Percentiles rank a stretch among this genome's conserved stretches.
Conservation (phyloP, 208 protist species). For the Trypanosoma lewisi region DNA sequence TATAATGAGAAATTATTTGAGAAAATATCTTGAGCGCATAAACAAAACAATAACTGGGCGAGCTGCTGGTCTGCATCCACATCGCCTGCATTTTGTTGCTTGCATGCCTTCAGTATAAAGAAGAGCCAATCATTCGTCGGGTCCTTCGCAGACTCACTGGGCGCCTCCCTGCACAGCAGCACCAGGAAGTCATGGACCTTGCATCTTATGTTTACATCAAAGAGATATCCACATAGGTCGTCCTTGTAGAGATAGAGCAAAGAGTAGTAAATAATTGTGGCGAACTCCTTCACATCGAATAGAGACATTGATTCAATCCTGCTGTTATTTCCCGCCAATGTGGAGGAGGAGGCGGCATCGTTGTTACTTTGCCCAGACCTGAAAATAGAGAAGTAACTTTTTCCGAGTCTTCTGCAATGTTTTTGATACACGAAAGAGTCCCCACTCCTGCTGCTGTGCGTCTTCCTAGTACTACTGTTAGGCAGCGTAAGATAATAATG, state of each 20-base stretch:
- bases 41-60: slow-evolving; percentile 20
- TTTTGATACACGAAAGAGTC: background rate
- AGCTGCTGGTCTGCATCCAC: slow-evolving; percentile 1
- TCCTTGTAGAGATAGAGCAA: slow-evolving; percentile 25
- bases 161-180: slow-evolving; percentile 20
- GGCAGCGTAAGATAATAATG: too few species aligned
- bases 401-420: background rate
- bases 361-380: slow-evolving; percentile 14
- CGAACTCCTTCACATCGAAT: background rate
- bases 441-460: too few species aligned
- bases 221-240: slow-evolving; percentile 7
- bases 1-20: background rate
- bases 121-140: slow-evolving; percentile 21
- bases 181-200: slow-evolving; percentile 17
- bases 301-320: too few species aligned
- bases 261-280: slow-evolving; percentile 21
- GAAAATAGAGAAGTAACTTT: background rate
- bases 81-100: background rate
- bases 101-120: slow-evolving; percentile 16
- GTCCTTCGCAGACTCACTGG: background rate
- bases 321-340: too few species aligned
- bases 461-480: too few species aligned
- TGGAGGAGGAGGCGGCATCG: background rate
- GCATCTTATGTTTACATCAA: slow-evolving; percentile 7
- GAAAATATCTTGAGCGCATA: slow-evolving; percentile 15